A percentile compares a stretch with the other conserved stretches of the same genome.
phyloP scores from a whole-genome alignment of 306 rosid genomes.

The Rosa chinensis region DNA sequence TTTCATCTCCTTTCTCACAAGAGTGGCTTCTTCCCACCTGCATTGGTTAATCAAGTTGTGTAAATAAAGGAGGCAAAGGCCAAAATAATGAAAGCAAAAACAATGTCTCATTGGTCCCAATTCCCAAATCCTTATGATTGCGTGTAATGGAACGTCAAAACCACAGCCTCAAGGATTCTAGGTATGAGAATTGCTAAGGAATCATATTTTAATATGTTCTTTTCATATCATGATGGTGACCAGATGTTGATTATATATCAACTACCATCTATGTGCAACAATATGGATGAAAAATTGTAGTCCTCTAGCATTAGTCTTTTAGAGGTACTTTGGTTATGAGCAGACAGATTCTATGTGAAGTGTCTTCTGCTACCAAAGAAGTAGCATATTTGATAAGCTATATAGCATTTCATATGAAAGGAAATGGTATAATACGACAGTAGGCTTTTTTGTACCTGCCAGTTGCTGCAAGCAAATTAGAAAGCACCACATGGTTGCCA shows the following conservation, averaged over 20 bases:
- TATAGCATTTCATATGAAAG: neutral
- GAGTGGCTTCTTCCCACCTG: slow-evolving; percentile 95
- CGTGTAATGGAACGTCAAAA: neutral
- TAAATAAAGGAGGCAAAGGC: neutral
- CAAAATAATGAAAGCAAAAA: neutral
- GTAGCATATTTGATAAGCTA: neutral
- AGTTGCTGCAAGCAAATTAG: slow-evolving; percentile 76
- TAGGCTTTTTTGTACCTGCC: slow-evolving; percentile 51
- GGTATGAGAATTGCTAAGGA: neutral
- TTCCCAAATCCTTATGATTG: neutral
- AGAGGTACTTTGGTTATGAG: neutral
- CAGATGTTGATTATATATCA: neutral
- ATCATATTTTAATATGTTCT: neutral
- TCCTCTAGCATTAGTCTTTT: neutral
- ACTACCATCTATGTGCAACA: neutral
- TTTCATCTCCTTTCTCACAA: slow-evolving; percentile 72
- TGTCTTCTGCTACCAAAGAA: neutral
- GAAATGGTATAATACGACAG: neutral
- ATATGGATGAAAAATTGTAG: neutral
- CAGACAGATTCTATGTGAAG: neutral
- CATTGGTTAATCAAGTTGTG: slow-evolving; percentile 21
- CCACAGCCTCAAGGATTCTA: neutral
- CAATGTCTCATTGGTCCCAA: neutral
- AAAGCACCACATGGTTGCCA: slow-evolving; percentile 83
- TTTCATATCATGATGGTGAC: neutral